phyloP scores from a whole-genome alignment of 805 yeast species.

The Saccharomycopsis sp. region DNA sequence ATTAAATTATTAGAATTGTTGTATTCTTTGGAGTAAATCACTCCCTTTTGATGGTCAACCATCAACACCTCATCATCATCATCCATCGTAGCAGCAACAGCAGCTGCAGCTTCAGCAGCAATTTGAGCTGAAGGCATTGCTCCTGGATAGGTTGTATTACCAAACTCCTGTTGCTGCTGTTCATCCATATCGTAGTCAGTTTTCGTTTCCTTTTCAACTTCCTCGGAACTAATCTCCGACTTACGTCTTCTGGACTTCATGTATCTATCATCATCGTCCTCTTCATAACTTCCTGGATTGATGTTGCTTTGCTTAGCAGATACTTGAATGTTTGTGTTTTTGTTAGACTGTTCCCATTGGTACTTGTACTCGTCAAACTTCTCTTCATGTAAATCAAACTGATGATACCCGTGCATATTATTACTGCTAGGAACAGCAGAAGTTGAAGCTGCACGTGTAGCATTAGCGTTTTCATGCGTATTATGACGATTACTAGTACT shows the following conservation, averaged over 20 bases:
- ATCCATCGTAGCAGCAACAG: not conserved
- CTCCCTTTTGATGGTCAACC: slow-evolving; percentile 18
- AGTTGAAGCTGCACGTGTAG: not conserved
- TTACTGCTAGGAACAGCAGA: not conserved
- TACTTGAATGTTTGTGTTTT: not conserved
- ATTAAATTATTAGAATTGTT: slow-evolving; percentile 11
- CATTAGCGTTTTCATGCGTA: not conserved
- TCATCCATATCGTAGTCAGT: slow-evolving; percentile 8
- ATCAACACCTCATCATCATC: slow-evolving; percentile 17
- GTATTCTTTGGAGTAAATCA: slow-evolving; percentile 18
- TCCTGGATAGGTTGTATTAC: slow-evolving; percentile 1
- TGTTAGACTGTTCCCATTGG: not conserved
- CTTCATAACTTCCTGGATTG: not conserved
- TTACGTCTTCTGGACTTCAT: not conserved
- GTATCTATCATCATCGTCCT: not conserved
- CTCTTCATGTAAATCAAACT: not conserved
- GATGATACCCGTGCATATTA: not conserved
- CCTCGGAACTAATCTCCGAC: slow-evolving; percentile 2
- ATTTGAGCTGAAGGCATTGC: not conserved
- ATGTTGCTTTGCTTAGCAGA: not conserved
- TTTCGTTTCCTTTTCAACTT: slow-evolving; percentile 13
- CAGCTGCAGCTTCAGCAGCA: not conserved
- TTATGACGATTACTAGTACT: slow-evolving; percentile 5
- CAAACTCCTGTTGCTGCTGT: slow-evolving; percentile 17
- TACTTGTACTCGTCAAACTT: not conserved